A percentile compares a stretch with the other conserved stretches of the same genome.
Evolutionary conservation across 2,329 filamentous ascomycete genomes (phyloP).

Genomic region (Ceratocystis variospora): DNA sequence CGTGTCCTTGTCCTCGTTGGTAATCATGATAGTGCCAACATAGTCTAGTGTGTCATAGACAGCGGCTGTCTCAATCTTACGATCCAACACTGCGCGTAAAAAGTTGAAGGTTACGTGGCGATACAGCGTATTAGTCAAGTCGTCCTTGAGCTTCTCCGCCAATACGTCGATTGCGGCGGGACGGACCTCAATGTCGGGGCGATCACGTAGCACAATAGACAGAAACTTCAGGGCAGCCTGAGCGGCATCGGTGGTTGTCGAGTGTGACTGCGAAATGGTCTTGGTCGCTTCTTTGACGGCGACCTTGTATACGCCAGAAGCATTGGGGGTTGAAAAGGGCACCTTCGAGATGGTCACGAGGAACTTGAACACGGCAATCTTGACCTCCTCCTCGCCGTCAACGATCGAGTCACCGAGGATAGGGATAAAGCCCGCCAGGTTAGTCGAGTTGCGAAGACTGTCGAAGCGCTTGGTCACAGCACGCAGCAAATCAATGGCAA

Average conservation of each 20-base stretch:
- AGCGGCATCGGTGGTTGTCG: slow-evolving; percentile 67
- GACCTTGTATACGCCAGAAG: slow-evolving; percentile 51
- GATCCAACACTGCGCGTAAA: slow-evolving; percentile 69
- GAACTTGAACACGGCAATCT: slow-evolving; percentile 74
- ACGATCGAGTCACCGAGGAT: slow-evolving; percentile 79
- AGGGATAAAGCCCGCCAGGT: slow-evolving; percentile 73
- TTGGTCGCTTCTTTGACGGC: slow-evolving; percentile 77
- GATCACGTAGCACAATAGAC: slow-evolving; percentile 69
- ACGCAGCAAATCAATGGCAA: slow-evolving; percentile 75
- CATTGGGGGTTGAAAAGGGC: slow-evolving; percentile 58
- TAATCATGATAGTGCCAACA: slow-evolving; percentile 85
- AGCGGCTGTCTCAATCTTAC: slow-evolving; percentile 70
- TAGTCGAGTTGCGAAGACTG: slow-evolving; percentile 60
- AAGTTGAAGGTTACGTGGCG: slow-evolving; percentile 94
- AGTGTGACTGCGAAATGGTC: slow-evolving; percentile 60
- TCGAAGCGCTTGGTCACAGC: slow-evolving; percentile 78
- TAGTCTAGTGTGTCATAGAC: slow-evolving; percentile 89
- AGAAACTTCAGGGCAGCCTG: slow-evolving; percentile 84
- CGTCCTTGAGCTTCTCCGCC: slow-evolving; percentile 66
- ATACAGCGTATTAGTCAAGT: slow-evolving; percentile 82
- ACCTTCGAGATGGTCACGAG: slow-evolving; percentile 75
- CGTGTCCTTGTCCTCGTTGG: slow-evolving; percentile 79
- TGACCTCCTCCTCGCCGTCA: slow-evolving; percentile 79
- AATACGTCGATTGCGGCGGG: slow-evolving; percentile 73
- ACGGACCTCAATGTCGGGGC: slow-evolving; percentile 60